Percentiles rank a stretch among this genome's conserved stretches.
phyloP scores from a whole-genome alignment of 2,329 filamentous ascomycete species.

The Cryoendolithus antarcticus region DNA sequence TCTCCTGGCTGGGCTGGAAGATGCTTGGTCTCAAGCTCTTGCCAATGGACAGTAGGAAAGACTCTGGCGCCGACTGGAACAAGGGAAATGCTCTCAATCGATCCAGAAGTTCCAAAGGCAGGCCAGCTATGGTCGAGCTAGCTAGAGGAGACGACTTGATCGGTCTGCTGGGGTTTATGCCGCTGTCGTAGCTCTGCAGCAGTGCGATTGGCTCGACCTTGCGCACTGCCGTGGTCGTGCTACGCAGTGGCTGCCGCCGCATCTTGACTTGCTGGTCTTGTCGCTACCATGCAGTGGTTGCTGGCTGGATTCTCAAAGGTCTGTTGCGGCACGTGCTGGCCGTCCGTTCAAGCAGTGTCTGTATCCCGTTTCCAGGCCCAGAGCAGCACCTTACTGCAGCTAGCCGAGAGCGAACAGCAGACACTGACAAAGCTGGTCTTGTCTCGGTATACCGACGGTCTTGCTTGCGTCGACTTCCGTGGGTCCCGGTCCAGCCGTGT shows the following conservation, averaged over 20 bases:
- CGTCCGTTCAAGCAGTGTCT: too few relatives aligned
- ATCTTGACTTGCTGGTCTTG: constrained; percentile 9
- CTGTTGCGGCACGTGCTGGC: too few relatives aligned
- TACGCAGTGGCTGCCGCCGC: constrained; percentile 18
- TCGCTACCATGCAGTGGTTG: too few relatives aligned
- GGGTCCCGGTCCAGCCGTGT: too few relatives aligned
- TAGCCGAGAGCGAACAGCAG: too few relatives aligned
- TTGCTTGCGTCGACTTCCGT: too few relatives aligned
- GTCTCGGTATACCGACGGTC: too few relatives aligned
- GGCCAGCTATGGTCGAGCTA: constrained; percentile 81
- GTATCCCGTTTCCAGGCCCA: too few relatives aligned
- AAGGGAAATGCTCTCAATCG: constrained; percentile 93
- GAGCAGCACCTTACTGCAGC: too few relatives aligned
- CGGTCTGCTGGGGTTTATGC: constrained; percentile 78
- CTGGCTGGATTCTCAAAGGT: too few relatives aligned
- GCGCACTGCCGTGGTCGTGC: constrained; percentile 11
- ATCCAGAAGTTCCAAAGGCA: constrained; percentile 88
- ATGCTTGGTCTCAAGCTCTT: constrained; percentile 83
- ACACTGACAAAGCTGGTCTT: too few relatives aligned
- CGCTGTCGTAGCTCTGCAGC: constrained; percentile 84
- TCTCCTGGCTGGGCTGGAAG: constrained; percentile 79
- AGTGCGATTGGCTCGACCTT: constrained; percentile 59
- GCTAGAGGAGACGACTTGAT: constrained; percentile 86
- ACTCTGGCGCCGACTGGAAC: constrained; percentile 83
- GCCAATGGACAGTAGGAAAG: constrained; percentile 80